A percentile compares a stretch with the other conserved stretches of the same genome.
These are phyloP conservation scores for Eudorina sp. DNA, from an alignment of 139 green algal genomes.

Conservation along the genomic window DNA sequence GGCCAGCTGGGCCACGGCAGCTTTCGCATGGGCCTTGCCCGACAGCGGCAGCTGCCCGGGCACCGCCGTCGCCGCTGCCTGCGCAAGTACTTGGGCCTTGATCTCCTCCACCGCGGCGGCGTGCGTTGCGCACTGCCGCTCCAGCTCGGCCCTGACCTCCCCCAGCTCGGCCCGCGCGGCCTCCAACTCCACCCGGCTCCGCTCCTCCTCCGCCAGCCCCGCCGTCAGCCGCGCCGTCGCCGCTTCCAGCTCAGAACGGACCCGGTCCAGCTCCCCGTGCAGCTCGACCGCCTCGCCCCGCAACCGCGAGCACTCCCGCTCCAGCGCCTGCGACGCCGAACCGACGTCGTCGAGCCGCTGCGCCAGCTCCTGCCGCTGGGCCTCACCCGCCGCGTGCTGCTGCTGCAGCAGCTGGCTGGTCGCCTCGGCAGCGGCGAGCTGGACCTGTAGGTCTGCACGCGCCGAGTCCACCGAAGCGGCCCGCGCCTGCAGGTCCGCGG, in stretches of 20 bases:
- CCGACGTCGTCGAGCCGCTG: not conserved
- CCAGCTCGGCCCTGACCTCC: not conserved
- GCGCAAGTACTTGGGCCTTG: too few species aligned
- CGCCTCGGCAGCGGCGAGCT: not conserved
- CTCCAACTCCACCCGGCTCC: not conserved
- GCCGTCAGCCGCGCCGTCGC: not conserved
- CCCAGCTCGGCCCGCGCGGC: not conserved
- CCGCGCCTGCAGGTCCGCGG: not conserved
- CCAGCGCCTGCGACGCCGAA: not conserved
- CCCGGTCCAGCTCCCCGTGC: not conserved
- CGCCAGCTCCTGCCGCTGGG: not conserved
- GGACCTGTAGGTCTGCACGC: not conserved
- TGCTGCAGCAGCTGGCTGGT: not conserved
- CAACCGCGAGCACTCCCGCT: not conserved
- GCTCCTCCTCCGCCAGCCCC: not conserved
- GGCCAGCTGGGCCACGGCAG: not conserved
- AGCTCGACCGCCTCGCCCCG: not conserved
- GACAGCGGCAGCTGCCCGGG: too few species aligned
- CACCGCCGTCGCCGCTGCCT: too few species aligned
- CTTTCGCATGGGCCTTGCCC: not conserved
- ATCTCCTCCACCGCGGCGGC: too few species aligned
- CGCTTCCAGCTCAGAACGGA: not conserved
- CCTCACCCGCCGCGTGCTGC: not conserved
- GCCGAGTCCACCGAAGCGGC: not conserved
- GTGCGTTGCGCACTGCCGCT: not conserved